Conservation (phyloP, 768 basidiomycete species). For the Tylopilus subfusipes region DNA sequence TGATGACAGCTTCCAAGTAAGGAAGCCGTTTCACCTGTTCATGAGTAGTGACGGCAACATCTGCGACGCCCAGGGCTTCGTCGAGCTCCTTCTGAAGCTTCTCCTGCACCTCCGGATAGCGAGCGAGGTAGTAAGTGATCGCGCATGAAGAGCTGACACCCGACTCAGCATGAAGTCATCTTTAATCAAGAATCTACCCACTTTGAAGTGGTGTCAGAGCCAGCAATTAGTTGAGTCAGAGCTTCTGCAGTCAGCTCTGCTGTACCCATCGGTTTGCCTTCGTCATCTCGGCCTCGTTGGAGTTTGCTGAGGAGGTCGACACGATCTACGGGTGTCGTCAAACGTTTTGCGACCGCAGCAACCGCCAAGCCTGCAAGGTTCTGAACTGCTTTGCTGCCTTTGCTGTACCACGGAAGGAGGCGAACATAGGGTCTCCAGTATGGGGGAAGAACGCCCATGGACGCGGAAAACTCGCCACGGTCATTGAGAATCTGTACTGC, state of each 20-base stretch:
- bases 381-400: constrained; percentile 63
- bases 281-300: constrained; percentile 70
- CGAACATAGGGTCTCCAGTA: constrained; percentile 65
- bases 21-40: constrained; percentile 71
- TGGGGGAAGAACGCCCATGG: constrained; percentile 74
- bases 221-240: constrained; percentile 81
- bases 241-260: constrained; percentile 89
- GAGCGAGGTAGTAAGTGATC: constrained; percentile 80
- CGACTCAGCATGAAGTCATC: neutral
- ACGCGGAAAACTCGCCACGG: constrained; percentile 82
- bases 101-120: constrained; percentile 57
- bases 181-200: constrained; percentile 31
- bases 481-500: constrained; percentile 85
- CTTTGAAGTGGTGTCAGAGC: constrained; percentile 94
- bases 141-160: constrained; percentile 76
- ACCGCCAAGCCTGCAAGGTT: constrained; percentile 77
- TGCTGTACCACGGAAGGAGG: constrained; percentile 72
- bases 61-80: constrained; percentile 51
- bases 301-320: constrained; percentile 81
- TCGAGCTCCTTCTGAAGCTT: constrained; percentile 78
- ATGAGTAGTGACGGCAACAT: constrained; percentile 57
- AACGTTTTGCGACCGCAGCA: constrained; percentile 73
- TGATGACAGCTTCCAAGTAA: constrained; percentile 84
- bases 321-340: constrained; percentile 66
- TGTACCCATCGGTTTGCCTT: constrained; percentile 74